phyloP scores from a whole-genome alignment of 805 yeast genomes.

The Metschnikowia continentalis region DNA sequence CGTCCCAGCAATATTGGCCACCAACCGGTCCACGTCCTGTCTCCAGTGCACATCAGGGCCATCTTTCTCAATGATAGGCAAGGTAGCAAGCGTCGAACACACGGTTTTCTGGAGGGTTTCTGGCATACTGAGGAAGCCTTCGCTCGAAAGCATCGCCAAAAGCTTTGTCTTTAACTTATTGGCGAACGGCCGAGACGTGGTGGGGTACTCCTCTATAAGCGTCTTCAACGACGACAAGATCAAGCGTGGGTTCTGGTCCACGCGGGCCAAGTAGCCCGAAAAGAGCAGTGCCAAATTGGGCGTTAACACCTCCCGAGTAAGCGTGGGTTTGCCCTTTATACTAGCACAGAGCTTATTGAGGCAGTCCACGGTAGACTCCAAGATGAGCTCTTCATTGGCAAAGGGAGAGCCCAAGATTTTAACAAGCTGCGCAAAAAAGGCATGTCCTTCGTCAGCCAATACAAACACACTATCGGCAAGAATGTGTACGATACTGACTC shows the following conservation, averaged over 20 bases:
- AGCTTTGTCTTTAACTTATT: slow-evolving; percentile 53
- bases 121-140: slow-evolving; percentile 39
- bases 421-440: slow-evolving; percentile 37
- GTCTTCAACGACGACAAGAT: slow-evolving; percentile 32
- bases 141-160: slow-evolving; percentile 27
- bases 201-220: slow-evolving; percentile 56
- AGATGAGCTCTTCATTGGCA: slow-evolving; percentile 32
- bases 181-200: slow-evolving; percentile 78
- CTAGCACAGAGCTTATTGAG: slow-evolving; percentile 39
- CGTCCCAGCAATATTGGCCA: slow-evolving; percentile 53
- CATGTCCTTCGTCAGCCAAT: slow-evolving; percentile 39
- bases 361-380: slow-evolving; percentile 37
- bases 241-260: slow-evolving; percentile 28
- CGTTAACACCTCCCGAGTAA: slow-evolving; percentile 78
- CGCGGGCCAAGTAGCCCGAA: slow-evolving; percentile 44
- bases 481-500: slow-evolving; percentile 49
- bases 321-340: slow-evolving; percentile 75
- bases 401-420: slow-evolving; percentile 39
- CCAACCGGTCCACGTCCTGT: slow-evolving; percentile 41
- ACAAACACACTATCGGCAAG: slow-evolving; percentile 27
- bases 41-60: slow-evolving; percentile 46
- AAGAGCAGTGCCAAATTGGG: slow-evolving; percentile 70
- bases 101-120: slow-evolving; percentile 36
- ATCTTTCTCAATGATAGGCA: slow-evolving; percentile 53
- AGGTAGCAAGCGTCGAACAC: slow-evolving; percentile 49